Evolutionary conservation across 768 basidiomycete species (phyloP).

Genomic region (Saitozyma sp.): DNA sequence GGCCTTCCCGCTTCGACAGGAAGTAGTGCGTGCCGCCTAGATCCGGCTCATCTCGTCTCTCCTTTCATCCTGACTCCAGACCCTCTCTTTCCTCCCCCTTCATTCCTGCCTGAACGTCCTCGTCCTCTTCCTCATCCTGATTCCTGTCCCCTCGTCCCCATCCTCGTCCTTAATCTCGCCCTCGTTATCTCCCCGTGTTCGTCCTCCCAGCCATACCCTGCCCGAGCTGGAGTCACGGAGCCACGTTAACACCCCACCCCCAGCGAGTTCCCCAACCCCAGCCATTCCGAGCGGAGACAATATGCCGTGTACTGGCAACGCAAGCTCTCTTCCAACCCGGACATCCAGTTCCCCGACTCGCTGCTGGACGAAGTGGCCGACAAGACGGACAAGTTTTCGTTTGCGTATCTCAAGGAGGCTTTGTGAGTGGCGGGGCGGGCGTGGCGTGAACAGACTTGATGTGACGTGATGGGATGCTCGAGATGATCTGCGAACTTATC

Average conservation of each 20-base stretch:
- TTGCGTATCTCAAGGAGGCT: slow-evolving; percentile 85
- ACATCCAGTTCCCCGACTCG: slow-evolving; percentile 67
- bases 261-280: slow-evolving; percentile 73
- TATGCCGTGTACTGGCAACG: slow-evolving; percentile 79
- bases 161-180: too few relatives aligned
- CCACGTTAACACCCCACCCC: slow-evolving; percentile 5
- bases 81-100: too few relatives aligned
- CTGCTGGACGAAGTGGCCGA: slow-evolving; percentile 65
- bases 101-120: too few relatives aligned
- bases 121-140: too few relatives aligned
- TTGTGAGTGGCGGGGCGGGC: slow-evolving; percentile 61
- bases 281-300: slow-evolving; percentile 62
- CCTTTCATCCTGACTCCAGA: neutral
- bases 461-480: neutral
- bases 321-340: slow-evolving; percentile 66
- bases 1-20: slow-evolving; percentile 81
- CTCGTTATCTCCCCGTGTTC: too few relatives aligned
- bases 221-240: too few relatives aligned
- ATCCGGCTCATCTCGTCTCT: neutral
- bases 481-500: too few relatives aligned
- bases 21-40: slow-evolving; percentile 65
- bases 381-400: slow-evolving; percentile 69
- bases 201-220: too few relatives aligned
- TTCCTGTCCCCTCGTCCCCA: too few relatives aligned
- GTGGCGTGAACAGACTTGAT: neutral